Evolutionary conservation across 768 basidiomycete genomes (phyloP), one percentile per base, ranked within the genome.

Genomic region (Trametes cingulata): DNA sequence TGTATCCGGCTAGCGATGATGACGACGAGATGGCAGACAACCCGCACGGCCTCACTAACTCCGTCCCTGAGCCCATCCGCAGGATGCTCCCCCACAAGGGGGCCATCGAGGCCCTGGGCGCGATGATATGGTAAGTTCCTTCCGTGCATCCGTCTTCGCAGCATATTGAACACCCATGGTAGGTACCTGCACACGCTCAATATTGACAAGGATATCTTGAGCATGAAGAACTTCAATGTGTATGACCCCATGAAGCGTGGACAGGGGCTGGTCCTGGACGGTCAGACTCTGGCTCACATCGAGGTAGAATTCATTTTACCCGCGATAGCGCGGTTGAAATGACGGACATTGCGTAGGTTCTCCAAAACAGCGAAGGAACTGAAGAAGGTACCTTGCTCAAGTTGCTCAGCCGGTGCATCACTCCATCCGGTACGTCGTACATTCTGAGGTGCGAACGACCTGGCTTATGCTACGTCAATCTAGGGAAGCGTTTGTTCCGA

Each of bases 141-240:
- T 13, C 14, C 8, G 3, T 22, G 20, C 17, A n/a, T 55, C 39
- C 22, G 19, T 49, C 17, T 6, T 3, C 20, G 75, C 41, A 77
- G 71, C 69, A 74, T 36, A 58, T 47, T 52, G 47, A 62, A 1
- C n/a, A 15, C 7, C 12, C 15, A n/a, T 10, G 14, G 56, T 35
- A 87, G 88, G 85, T 94, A 94, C 71, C 83, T 98, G 14, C 86
- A 90, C 37, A 91, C 93, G 61, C 82, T 99, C 40, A 98, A 98
- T 69, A 93, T 98, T 63, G 96, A 95, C 76, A 91, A 93, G 70
- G 95, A 98, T 64, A 86, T 99, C 56, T 73, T 99, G 68, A 91
- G 87, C 55, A 95, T 97, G 89, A 90, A 86, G 76, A 98, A 98
- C 71, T 99, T 99, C 81, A 95, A 98, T 66, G 80, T 97, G 39